A percentile compares a stretch with the other conserved stretches of the same genome.
phyloP scores from a whole-genome alignment of 106 monocot genomes.

The Iris macrosiphon region DNA sequence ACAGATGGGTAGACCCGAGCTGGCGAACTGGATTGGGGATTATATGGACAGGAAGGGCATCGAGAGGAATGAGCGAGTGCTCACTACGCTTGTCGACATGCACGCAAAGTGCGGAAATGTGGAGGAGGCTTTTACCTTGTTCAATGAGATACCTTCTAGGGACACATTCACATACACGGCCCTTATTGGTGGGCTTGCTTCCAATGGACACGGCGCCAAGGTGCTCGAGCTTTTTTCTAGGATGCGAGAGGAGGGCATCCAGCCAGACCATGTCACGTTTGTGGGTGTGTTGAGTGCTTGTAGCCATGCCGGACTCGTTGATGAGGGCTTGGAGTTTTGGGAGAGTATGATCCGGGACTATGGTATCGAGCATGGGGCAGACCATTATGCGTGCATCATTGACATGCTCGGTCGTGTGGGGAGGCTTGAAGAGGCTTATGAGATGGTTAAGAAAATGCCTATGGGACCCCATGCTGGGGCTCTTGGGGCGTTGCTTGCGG shows the following conservation, averaged over 20 bases:
- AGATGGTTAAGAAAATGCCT: conserved; percentile 37
- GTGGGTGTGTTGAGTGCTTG: conserved; percentile 55
- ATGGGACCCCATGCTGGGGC: conserved; percentile 33
- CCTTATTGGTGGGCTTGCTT: conserved; percentile 51
- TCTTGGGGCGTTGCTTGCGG: conserved; percentile 51
- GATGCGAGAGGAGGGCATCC: conserved; percentile 26
- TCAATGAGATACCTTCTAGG: conserved; percentile 28
- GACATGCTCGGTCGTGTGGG: conserved; percentile 56
- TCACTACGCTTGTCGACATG: conserved; percentile 55
- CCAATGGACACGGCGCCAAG: conserved; percentile 32
- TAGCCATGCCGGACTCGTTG: conserved; percentile 44
- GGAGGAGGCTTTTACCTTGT: conserved; percentile 17
- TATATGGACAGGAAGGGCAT: conserved; percentile 30
- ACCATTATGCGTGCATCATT: conserved; percentile 48
- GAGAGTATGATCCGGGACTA: conserved; percentile 35
- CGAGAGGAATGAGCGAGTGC: conserved; percentile 46
- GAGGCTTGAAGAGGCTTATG: conserved; percentile 45
- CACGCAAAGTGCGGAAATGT: conserved; percentile 64
- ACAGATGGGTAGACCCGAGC: conserved; percentile 28
- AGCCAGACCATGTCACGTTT: conserved; percentile 50
- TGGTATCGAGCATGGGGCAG: conserved; percentile 21
- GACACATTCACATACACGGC: conserved; percentile 53
- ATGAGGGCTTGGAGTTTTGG: conserved; percentile 35
- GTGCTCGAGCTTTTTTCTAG: conserved; percentile 35
- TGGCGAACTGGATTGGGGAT: conserved; percentile 29